Base-by-base conservation (phyloP, 768 basidiomycete genomes). In the Amanita thiersii region DNA sequence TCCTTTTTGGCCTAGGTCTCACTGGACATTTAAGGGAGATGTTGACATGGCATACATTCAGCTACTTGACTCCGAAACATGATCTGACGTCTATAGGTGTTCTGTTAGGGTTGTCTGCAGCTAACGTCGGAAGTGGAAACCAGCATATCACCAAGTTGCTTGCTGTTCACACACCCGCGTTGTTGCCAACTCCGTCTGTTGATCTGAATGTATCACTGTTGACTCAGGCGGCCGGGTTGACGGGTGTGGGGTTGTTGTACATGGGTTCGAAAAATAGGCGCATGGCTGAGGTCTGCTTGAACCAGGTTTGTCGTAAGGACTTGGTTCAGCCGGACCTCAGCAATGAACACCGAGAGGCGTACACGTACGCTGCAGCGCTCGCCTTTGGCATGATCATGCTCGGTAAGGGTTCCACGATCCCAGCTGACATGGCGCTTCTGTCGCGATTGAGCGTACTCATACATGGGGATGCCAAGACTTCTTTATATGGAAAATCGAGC, bases 381-480 rank as follows among this genome's bases (percentile, higher is more conserved):
- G 83, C 88, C 1, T 96, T 96, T 54, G 96, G 96, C 3, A 86
- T 96, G 79, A 84, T 94, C 60, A 94, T 97, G 85, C 74, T 98
- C 11, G 93, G 89, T 4, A 81, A 81, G 51, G 93, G 96, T 1
- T 70, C 77, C 0, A 69, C 72, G 5, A 79, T 83, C 24, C 85
- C 86, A 1, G 87, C 87, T 1, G 93, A 96, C 49, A 60, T 80
- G 44, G 66, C 70, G 8, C 65, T 87, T 36, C 61, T 93, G 12
- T 70, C 73, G 23, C 77, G 81, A 19, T 61, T 97, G 34, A 79
- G 76, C 28, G 58, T 77, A n/a, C 70, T 91, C 24, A 73, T 94
- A 35, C 83, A 86, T 40, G 87, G 91, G 7, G 78, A 86, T 53
- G 63, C 70, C 4, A 69, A 70, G 35, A 57, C 66, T 7, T 53